These are phyloP conservation scores for Exophiala viscosa DNA, from an alignment of 2,329 filamentous ascomycete species.

Conservation along the genomic window DNA sequence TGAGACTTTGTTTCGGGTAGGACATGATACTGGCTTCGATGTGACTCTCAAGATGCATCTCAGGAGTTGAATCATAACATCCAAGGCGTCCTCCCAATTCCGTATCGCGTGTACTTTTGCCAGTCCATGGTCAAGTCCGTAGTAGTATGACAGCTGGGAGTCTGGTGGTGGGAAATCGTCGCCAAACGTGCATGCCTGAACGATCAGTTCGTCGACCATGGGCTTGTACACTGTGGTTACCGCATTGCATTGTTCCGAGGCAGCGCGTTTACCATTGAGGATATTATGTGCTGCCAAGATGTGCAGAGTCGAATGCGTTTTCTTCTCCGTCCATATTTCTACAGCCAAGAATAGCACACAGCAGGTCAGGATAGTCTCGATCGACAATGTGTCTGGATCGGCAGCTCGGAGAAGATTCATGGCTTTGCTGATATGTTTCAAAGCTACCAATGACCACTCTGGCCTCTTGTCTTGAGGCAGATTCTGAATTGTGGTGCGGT, in stretches of 20 bases:
- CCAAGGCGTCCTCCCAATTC: background rate
- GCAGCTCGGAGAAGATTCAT: slow-evolving; percentile 8
- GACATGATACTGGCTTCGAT: background rate
- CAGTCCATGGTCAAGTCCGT: slow-evolving; percentile 4
- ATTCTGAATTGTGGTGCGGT: background rate
- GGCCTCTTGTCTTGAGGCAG: background rate
- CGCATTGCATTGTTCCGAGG: background rate
- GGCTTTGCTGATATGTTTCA: slow-evolving; percentile 8
- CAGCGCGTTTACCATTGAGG: slow-evolving; percentile 1
- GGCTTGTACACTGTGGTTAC: background rate
- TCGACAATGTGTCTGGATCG: background rate
- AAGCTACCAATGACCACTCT: slow-evolving; percentile 2
- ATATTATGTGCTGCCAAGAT: slow-evolving; percentile 11
- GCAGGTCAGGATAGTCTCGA: slow-evolving; percentile 9
- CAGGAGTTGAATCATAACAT: slow-evolving; percentile 5
- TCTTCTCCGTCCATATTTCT: slow-evolving; percentile 12
- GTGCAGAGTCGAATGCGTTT: slow-evolving; percentile 1
- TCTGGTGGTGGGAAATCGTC: slow-evolving; percentile 9
- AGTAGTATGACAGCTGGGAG: background rate
- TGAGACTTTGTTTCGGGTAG: background rate
- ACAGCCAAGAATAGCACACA: slow-evolving; percentile 11
- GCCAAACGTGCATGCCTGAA: slow-evolving; percentile 8
- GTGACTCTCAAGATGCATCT: slow-evolving; percentile 6
- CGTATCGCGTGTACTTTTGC: background rate
- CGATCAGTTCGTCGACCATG: slow-evolving; percentile 5